A percentile compares a stretch with the other conserved stretches of the same genome.
Conservation (phyloP, 768 basidiomycete species). For the Pleurotus djamor region DNA sequence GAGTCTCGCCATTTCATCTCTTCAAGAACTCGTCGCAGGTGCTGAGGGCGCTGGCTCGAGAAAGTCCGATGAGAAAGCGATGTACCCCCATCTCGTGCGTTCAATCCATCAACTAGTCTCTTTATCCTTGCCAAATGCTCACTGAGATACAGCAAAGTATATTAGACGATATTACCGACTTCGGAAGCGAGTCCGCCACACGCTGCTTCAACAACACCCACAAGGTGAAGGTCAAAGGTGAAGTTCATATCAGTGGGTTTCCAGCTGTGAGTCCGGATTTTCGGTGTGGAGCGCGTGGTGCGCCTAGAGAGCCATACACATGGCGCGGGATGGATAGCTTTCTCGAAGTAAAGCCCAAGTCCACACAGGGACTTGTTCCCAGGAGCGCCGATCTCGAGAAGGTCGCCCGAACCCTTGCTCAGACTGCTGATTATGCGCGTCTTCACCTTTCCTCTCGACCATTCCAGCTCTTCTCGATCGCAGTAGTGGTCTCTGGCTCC, state of each 20-base stretch:
- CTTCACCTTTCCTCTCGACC: constrained; percentile 23
- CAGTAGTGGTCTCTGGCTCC: constrained; percentile 23
- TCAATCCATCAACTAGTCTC: neutral
- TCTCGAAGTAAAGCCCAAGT: neutral
- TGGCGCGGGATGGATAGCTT: constrained; percentile 1
- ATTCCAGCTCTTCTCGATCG: constrained; percentile 24
- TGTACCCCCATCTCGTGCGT: neutral
- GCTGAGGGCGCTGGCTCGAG: too few relatives aligned
- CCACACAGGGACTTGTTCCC: neutral
- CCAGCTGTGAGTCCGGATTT: neutral
- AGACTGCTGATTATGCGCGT: constrained; percentile 22
- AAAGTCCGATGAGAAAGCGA: neutral
- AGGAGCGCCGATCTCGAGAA: neutral
- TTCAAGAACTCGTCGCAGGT: neutral
- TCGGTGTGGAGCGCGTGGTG: neutral
- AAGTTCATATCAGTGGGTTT: neutral
- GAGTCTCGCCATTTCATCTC: neutral
- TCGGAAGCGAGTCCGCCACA: neutral
- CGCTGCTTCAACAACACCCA: neutral
- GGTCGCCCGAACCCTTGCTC: constrained; percentile 12
- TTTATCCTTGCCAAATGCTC: too few relatives aligned
- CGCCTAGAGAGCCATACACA: neutral
- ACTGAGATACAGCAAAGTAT: neutral
- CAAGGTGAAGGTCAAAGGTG: neutral
- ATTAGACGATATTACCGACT: neutral